Conservation (phyloP, 179 eudicot species). For the Camellia oleifera region DNA sequence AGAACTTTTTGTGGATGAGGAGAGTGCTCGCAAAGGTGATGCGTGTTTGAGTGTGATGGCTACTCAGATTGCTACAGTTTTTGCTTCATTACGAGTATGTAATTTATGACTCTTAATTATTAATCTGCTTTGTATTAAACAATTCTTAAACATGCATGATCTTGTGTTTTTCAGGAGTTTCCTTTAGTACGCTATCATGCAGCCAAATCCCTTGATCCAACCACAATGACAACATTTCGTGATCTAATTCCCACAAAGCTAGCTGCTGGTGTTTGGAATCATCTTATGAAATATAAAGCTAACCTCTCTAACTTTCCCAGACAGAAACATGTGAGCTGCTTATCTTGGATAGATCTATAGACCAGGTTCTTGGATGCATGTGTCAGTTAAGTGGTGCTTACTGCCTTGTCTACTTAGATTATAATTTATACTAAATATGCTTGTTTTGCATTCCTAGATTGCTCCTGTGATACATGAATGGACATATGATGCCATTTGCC, state of each 20-base stretch:
- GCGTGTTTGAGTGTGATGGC: slow-evolving; percentile 86
- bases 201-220: slow-evolving; percentile 82
- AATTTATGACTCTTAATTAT: slow-evolving; percentile 7
- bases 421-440: slow-evolving; percentile 10
- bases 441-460: slow-evolving; percentile 48
- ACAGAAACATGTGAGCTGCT: slow-evolving; percentile 93
- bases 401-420: neutral
- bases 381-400: slow-evolving; percentile 15
- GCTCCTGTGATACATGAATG: slow-evolving; percentile 98
- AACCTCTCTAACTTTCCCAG: slow-evolving; percentile 68
- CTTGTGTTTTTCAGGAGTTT: slow-evolving; percentile 55
- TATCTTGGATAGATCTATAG: slow-evolving; percentile 83
- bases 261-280: slow-evolving; percentile 91
- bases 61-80: slow-evolving; percentile 77
- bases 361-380: slow-evolving; percentile 56
- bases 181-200: slow-evolving; percentile 94
- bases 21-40: slow-evolving; percentile 62
- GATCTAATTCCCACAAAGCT: slow-evolving; percentile 95
- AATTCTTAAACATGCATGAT: slow-evolving; percentile 18
- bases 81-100: slow-evolving; percentile 92
- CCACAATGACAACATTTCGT: slow-evolving; percentile 84
- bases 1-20: slow-evolving; percentile 91
- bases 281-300: slow-evolving; percentile 65
- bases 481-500: slow-evolving; percentile 99
- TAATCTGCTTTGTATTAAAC: neutral